phyloP scores from a whole-genome alignment of 164 flowering plant species.

The Santalum album region DNA sequence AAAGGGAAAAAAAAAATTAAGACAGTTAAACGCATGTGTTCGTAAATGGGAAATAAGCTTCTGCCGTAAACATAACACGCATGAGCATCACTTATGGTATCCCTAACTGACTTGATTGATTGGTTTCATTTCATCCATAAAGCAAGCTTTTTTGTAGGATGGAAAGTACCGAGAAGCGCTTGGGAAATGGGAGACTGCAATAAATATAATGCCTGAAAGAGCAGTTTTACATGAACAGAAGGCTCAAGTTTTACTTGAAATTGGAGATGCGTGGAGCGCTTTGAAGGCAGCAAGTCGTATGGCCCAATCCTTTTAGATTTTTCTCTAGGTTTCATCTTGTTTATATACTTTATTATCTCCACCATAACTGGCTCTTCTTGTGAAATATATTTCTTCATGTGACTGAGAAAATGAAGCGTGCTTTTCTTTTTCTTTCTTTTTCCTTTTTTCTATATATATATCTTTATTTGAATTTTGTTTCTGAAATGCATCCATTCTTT shows the following conservation, averaged over 20 bases:
- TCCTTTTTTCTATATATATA: too few relatives aligned
- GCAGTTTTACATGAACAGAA: slow-evolving; percentile 81
- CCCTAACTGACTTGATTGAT: background rate
- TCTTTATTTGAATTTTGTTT: background rate
- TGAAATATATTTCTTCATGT: too few relatives aligned
- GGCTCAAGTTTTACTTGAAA: slow-evolving; percentile 85
- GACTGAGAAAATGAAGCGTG: background rate
- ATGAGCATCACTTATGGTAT: background rate
- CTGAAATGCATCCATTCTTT: background rate
- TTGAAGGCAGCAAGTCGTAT: slow-evolving; percentile 68
- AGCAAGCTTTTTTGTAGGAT: slow-evolving; percentile 32
- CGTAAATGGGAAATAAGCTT: background rate
- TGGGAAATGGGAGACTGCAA: slow-evolving; percentile 88
- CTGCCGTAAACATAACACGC: background rate
- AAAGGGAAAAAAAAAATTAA: too few relatives aligned
- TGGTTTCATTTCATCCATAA: slow-evolving; percentile 4
- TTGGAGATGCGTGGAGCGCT: slow-evolving; percentile 85
- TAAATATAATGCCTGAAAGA: slow-evolving; percentile 60
- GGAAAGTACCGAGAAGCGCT: slow-evolving; percentile 75
- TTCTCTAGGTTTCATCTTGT: background rate
- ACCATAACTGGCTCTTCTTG: too few relatives aligned
- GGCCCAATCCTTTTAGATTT: slow-evolving; percentile 7
- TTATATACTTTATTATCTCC: too few relatives aligned
- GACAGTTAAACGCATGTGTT: background rate
- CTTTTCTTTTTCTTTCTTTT: background rate